Base-by-base conservation (phyloP, 1,284 basidiomycete genomes). In the Moesziomyces antarcticus region DNA sequence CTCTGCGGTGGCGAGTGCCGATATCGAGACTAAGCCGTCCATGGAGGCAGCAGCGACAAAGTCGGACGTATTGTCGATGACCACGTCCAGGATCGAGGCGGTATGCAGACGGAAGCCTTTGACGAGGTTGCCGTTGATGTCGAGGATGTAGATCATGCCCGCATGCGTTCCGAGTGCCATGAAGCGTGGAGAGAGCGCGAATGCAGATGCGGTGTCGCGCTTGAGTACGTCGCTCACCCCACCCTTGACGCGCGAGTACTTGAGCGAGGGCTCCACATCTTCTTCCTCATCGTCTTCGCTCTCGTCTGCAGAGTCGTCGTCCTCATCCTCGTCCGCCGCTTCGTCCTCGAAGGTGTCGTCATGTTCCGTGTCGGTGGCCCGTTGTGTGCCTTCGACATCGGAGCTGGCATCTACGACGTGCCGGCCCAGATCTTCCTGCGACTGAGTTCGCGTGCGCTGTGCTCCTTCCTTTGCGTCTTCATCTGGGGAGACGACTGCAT, bases 31-130 rank as follows among this genome's bases (percentile, higher is more conserved):
- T 86, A 95, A 92, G 85, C 95, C 97, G 85, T 99, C 96, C 80
- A 98, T 90, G 7, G 93, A 94, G 0, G 95, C 92, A 10, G 94
- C 95, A 1, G 91, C 94, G 5, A 99, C 89, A 82, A 94, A 98
- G 62, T 97, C 94, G 44, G 89, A 91, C 1, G 91, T 91, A 51
- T 88, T 86, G 84, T 98, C 96, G 78, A 99, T 88, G 50, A 89
- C 89, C 40, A 98, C 90, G 80, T 94, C 93, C 50, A 91, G 89
- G 53, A 99, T 88, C 20, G 92, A 92, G 0, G 96, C 96, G n/a
- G 91, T 88, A 81, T 99, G 97, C 3, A 93, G 92, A 70, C 93
- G 91, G 84, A 92, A 97, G 6, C 93, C 94, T 85, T 94, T 95
- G 85, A 96, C 88, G 52, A 92, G 90, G 64, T 90, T 89, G 10